Base-by-base conservation (phyloP, 345 rosid species). In the Eucalyptus lansdowneana region DNA sequence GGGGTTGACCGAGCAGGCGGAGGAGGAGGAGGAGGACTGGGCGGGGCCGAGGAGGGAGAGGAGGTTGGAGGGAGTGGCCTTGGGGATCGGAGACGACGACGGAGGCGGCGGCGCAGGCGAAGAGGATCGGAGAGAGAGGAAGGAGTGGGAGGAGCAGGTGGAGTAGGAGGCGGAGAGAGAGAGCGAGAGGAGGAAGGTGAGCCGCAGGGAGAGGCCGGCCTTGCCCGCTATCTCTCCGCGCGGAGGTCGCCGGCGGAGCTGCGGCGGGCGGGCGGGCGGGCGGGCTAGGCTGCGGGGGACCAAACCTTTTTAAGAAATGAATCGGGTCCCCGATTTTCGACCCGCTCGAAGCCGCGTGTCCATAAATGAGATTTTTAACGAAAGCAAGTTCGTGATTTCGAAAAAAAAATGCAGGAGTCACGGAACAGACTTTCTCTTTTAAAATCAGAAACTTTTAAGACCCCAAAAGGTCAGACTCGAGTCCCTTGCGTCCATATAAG, bases 41-140 rank as follows among this genome's bases (percentile, higher is more conserved):
- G 96, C 29, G 72, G 97, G 91, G 49, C 94, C 97, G 22, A 97
- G 90, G 53, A 97, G 90, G n/a, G 97, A 90, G 88, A 96, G 95
- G 72, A 97, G 91, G 92, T 96, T 99, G 86, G 92, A 91, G 54
- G 97, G 93, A 37, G 98, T 95, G 87, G 99, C 99, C 88, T 91
- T 95, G 1, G 98, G 97, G 86, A 89, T 88, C 14, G 94, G 51
- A 21, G 83, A 11, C 27, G 47, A 37, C 24, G 27, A 4, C 91
- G 69, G 8, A 87, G 80, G 92, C 54, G 90, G 49, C 51, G 92
- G 54, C 11, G 37, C 19, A 54, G 54, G 56, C 56, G 56, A 53
- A 53, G 93, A 83, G n/a, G 89, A 65, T 14, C 89, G 86, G 87
- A 86, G 81, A 87, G 87, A 72, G 89, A 88, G 56, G 76, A 89